phyloP scores from a whole-genome alignment of 2,329 filamentous ascomycete species.

The Aspergillus sp. region DNA sequence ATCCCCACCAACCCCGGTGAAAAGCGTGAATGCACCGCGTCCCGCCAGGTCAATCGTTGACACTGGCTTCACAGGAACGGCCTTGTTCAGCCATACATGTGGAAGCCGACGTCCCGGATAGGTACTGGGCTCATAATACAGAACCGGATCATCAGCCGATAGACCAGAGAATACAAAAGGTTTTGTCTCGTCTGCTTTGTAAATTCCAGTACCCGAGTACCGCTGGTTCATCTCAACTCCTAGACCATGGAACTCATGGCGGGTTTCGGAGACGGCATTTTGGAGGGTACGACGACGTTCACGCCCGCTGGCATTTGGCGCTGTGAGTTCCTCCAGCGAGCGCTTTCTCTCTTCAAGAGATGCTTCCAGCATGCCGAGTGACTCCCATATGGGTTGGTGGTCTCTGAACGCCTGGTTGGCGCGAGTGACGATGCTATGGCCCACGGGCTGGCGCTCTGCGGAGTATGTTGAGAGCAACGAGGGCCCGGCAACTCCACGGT shows the following conservation, averaged over 20 bases:
- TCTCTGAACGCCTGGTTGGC: constrained; percentile 11
- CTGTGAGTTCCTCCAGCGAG: neutral
- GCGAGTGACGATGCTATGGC: constrained; percentile 31
- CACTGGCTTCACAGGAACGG: neutral
- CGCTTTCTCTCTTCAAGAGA: neutral
- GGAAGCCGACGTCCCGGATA: constrained; percentile 9
- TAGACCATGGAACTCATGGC: neutral
- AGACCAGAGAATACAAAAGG: neutral
- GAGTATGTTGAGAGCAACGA: constrained; percentile 41
- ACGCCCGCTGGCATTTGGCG: neutral
- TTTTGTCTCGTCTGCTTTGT: neutral
- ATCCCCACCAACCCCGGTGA: neutral
- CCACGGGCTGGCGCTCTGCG: constrained; percentile 37
- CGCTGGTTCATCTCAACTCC: neutral
- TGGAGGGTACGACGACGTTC: neutral
- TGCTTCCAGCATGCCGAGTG: neutral
- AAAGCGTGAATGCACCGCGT: neutral
- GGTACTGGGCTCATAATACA: neutral
- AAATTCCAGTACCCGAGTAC: neutral
- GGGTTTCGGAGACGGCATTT: neutral
- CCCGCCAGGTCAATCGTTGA: constrained; percentile 10
- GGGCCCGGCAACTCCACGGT: constrained; percentile 20
- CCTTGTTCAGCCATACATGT: constrained; percentile 7
- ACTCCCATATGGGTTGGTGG: neutral
- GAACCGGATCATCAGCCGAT: neutral